These are phyloP conservation scores for Talaromyces marneffei DNA, from an alignment of 2,329 filamentous ascomycete species.

Conservation along the genomic window DNA sequence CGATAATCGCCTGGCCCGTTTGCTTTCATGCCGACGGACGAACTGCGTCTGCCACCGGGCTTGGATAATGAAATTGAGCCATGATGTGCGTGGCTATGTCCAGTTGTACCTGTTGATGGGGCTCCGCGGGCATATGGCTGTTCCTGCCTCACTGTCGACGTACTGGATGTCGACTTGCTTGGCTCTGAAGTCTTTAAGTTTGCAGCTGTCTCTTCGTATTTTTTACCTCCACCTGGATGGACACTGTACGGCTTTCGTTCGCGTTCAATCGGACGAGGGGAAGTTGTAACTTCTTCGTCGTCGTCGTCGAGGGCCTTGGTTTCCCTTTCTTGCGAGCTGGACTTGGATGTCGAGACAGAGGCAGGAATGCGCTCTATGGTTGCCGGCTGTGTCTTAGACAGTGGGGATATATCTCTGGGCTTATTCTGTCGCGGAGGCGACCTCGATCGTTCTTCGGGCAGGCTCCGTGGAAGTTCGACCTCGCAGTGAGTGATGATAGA, in stretches of 20 bases:
- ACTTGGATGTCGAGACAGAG: slow-evolving; percentile 2
- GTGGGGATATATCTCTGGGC: slow-evolving; percentile 7
- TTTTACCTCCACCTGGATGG: slow-evolving; percentile 55
- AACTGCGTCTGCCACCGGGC: slow-evolving; percentile 26
- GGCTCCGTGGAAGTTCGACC: slow-evolving; percentile 41
- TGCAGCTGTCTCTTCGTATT: slow-evolving; percentile 41
- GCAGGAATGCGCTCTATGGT: slow-evolving; percentile 29
- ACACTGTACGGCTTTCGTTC: slow-evolving; percentile 60
- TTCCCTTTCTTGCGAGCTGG: slow-evolving; percentile 8
- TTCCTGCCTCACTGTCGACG: slow-evolving; percentile 50
- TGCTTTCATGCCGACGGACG: slow-evolving; percentile 24
- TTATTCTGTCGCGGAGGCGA: slow-evolving; percentile 18
- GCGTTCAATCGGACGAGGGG: slow-evolving; percentile 54
- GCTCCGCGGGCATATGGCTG: slow-evolving; percentile 18
- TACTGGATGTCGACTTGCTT: slow-evolving; percentile 52
- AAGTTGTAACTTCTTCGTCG: slow-evolving; percentile 34
- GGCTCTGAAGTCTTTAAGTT: slow-evolving; percentile 29
- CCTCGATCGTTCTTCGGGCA: slow-evolving; percentile 32
- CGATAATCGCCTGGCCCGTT: slow-evolving; percentile 24
- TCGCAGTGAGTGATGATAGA: slow-evolving; percentile 52
- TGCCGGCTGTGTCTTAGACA: slow-evolving; percentile 16
- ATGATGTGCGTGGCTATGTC: slow-evolving; percentile 10
- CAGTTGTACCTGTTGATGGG: slow-evolving; percentile 13
- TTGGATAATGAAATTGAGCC: slow-evolving; percentile 15
- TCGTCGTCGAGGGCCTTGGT: slow-evolving; percentile 34